Conservation (phyloP, 108 stramenopile genomes). For the Cyclostephanos tholiformis region DNA sequence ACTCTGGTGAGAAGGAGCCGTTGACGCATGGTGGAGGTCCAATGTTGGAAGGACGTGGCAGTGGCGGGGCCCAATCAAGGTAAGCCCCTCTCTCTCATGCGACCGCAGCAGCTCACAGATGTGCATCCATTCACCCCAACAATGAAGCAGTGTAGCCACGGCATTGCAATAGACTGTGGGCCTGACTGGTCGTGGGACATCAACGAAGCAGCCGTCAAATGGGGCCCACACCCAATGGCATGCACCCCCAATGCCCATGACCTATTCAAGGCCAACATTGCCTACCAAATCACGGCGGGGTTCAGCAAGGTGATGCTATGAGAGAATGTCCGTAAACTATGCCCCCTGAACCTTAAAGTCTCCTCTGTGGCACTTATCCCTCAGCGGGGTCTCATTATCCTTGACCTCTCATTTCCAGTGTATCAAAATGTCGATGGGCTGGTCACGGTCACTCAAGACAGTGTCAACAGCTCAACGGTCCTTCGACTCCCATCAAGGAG, state of each 20-base stretch:
- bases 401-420: background rate
- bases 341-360: background rate
- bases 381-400: background rate
- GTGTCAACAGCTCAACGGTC: background rate
- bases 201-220: background rate
- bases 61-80: too few species aligned
- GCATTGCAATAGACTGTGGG: conserved; percentile 5
- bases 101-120: too few species aligned
- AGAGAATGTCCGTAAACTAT: background rate
- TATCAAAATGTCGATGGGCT: background rate
- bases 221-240: conserved; percentile 8
- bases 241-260: background rate
- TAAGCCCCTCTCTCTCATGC: too few species aligned
- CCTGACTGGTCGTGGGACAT: conserved; percentile 6
- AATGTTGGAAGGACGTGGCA: too few species aligned
- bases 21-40: too few species aligned
- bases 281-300: background rate
- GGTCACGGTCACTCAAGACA: background rate
- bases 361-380: conserved; percentile 9
- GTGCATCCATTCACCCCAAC: background rate
- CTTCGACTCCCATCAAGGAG: background rate
- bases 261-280: background rate
- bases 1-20: too few species aligned
- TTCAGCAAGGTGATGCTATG: conserved; percentile 9
- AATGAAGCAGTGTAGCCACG: background rate